phyloP scores from a whole-genome alignment of 2,329 filamentous ascomycete species.

The Byssochlamys sp. region DNA sequence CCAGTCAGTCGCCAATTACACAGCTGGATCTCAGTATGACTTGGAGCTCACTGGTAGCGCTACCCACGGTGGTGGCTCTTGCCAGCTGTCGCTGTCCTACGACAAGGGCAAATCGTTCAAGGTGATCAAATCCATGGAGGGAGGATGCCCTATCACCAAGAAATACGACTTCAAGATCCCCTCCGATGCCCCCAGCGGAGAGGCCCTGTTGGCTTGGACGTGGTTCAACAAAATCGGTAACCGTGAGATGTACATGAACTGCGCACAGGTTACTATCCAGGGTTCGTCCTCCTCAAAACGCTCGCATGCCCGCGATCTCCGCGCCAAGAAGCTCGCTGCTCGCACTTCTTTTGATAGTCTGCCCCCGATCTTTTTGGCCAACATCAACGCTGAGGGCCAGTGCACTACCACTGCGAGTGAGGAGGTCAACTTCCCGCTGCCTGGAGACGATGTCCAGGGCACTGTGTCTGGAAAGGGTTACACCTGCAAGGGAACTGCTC shows the following conservation, averaged over 20 bases:
- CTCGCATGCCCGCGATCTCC: constrained; percentile 5
- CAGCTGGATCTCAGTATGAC: constrained; percentile 52
- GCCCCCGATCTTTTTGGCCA: constrained; percentile 63
- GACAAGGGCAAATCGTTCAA: constrained; percentile 61
- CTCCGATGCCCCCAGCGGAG: constrained; percentile 47
- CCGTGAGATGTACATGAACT: constrained; percentile 82
- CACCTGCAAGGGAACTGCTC: constrained; percentile 21
- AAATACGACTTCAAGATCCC: constrained; percentile 60
- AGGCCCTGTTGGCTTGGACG: constrained; percentile 64
- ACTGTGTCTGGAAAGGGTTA: constrained; percentile 26
- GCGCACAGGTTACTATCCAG: constrained; percentile 57
- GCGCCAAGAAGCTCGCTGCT: constrained; percentile 1
- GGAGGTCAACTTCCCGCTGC: constrained; percentile 57
- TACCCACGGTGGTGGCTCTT: constrained; percentile 61
- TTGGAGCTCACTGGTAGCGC: constrained; percentile 56
- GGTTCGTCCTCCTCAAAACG: constrained; percentile 10
- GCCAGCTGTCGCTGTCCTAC: constrained; percentile 66
- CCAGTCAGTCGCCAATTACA: constrained; percentile 50
- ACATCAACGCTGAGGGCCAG: constrained; percentile 44
- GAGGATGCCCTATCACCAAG: constrained; percentile 44
- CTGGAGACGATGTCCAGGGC: constrained; percentile 47
- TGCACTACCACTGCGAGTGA: constrained; percentile 51
- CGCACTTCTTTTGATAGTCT: constrained; percentile 42
- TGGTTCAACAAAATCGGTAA: constrained; percentile 71
- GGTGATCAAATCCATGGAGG: constrained; percentile 56